Evolutionary conservation across 768 basidiomycete genomes (phyloP).

Genomic region (Fomitopsis serialis): DNA sequence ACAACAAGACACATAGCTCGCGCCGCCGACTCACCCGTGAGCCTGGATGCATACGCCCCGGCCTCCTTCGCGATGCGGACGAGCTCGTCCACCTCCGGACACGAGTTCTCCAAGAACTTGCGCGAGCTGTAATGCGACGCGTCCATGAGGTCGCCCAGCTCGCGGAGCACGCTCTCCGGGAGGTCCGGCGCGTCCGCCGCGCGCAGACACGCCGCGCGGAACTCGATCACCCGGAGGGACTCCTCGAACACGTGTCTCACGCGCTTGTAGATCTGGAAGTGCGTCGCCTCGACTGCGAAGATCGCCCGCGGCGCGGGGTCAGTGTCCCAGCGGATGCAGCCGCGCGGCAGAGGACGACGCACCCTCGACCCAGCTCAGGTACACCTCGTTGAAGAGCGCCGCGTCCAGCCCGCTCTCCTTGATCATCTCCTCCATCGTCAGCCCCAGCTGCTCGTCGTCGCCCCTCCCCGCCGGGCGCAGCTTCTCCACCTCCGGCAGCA

Average conservation of each 20-base stretch:
- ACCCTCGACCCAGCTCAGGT: constrained; percentile 80
- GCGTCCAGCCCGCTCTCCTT: constrained; percentile 51
- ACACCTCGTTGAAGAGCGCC: constrained; percentile 56
- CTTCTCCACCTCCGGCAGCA: constrained; percentile 44
- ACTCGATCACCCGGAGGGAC: constrained; percentile 74
- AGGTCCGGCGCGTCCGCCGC: constrained; percentile 8
- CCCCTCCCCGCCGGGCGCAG: constrained; percentile 40
- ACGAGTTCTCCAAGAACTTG: constrained; percentile 71
- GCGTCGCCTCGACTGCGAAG: constrained; percentile 67
- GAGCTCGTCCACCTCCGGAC: constrained; percentile 71
- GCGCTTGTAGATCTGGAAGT: constrained; percentile 81
- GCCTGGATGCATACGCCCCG: constrained; percentile 75
- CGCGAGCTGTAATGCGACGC: constrained; percentile 71
- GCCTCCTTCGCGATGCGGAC: constrained; percentile 56
- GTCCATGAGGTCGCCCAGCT: constrained; percentile 72
- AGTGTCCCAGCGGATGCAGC: not conserved
- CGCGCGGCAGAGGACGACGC: constrained; percentile 18
- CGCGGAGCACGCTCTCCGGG: constrained; percentile 29
- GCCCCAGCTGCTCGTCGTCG: constrained; percentile 44
- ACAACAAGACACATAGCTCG: too few species aligned
- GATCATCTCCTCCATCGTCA: constrained; percentile 74
- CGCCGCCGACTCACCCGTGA: constrained; percentile 53
- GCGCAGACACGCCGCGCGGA: constrained; percentile 60
- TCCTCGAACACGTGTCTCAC: constrained; percentile 79
- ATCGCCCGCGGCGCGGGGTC: too few species aligned